Evolutionary conservation across 2,329 filamentous ascomycete genomes (phyloP).

Genomic region (Raffaelea deltoideospora): DNA sequence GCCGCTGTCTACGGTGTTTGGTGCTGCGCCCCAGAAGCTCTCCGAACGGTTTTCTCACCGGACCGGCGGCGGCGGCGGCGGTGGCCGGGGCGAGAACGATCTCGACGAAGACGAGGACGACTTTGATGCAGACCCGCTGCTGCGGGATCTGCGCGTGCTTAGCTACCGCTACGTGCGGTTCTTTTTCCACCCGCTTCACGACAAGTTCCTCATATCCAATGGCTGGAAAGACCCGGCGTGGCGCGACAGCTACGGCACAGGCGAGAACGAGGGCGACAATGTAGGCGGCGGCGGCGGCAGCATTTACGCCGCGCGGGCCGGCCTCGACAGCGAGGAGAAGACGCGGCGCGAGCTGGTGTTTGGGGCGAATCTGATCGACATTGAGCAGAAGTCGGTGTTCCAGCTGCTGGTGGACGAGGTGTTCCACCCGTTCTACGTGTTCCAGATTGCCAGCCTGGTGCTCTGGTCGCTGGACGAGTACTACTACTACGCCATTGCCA

Average conservation of each 20-base stretch:
- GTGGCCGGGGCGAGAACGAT: background rate
- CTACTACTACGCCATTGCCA: slow-evolving; percentile 93
- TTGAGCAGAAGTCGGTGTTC: slow-evolving; percentile 71
- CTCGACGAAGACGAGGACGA: slow-evolving; percentile 1
- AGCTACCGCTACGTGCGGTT: slow-evolving; percentile 93
- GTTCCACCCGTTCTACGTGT: slow-evolving; percentile 96
- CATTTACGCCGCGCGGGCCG: slow-evolving; percentile 58
- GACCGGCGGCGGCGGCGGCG: slow-evolving; percentile 17
- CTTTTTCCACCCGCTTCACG: slow-evolving; percentile 75
- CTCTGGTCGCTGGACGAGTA: slow-evolving; percentile 95
- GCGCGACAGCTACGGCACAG: no score
- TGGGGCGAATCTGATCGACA: slow-evolving; percentile 79
- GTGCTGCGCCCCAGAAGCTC: slow-evolving; percentile 48
- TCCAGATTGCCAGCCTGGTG: slow-evolving; percentile 85
- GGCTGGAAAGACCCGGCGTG: slow-evolving; percentile 92
- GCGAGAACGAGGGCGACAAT: no score
- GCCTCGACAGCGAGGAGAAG: slow-evolving; percentile 81
- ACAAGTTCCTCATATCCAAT: slow-evolving; percentile 74
- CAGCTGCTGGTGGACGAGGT: slow-evolving; percentile 86
- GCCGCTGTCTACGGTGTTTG: slow-evolving; percentile 49
- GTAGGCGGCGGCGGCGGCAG: no score
- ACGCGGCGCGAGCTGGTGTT: slow-evolving; percentile 73
- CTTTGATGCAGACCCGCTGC: slow-evolving; percentile 60
- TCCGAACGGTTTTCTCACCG: no score
- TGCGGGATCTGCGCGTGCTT: slow-evolving; percentile 60